phyloP scores from a whole-genome alignment of 2,329 filamentous ascomycete genomes.

The Stagonosporopsis tanaceti region DNA sequence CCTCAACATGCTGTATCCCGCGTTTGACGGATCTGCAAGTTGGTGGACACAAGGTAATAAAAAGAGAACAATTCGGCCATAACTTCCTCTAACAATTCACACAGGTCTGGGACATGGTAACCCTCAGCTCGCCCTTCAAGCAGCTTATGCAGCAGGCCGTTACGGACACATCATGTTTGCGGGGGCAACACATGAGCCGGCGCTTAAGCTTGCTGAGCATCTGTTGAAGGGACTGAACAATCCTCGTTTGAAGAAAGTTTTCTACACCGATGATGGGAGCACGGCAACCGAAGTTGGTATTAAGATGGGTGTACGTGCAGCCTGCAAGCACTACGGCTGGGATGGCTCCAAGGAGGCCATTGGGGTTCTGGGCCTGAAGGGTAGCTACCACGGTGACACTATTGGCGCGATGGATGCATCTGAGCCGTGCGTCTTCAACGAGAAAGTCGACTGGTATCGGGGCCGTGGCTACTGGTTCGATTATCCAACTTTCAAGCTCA shows the following conservation, averaged over 20 bases:
- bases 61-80: no score
- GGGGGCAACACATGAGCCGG: constrained; percentile 79
- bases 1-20: constrained; percentile 63
- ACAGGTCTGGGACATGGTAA: constrained; percentile 77
- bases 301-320: constrained; percentile 82
- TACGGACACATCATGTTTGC: constrained; percentile 93
- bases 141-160: constrained; percentile 80
- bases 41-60: constrained; percentile 83
- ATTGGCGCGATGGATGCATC: constrained; percentile 88
- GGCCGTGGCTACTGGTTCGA: constrained; percentile 84
- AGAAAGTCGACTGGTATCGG: constrained; percentile 86
- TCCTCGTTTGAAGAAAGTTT: constrained; percentile 72
- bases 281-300: constrained; percentile 84
- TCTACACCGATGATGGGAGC: constrained; percentile 85
- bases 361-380: constrained; percentile 76
- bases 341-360: constrained; percentile 64
- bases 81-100: not conserved
- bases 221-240: constrained; percentile 69
- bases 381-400: constrained; percentile 86
- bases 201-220: constrained; percentile 71
- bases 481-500: constrained; percentile 75
- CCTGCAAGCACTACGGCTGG: constrained; percentile 73
- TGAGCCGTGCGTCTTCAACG: constrained; percentile 79
- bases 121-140: constrained; percentile 73
- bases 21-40: constrained; percentile 84